Evolutionary conservation across 176 grass and related monocot genomes (phyloP), one percentile per base, ranked within the genome.

Genomic region (Oryza brachyantha): DNA sequence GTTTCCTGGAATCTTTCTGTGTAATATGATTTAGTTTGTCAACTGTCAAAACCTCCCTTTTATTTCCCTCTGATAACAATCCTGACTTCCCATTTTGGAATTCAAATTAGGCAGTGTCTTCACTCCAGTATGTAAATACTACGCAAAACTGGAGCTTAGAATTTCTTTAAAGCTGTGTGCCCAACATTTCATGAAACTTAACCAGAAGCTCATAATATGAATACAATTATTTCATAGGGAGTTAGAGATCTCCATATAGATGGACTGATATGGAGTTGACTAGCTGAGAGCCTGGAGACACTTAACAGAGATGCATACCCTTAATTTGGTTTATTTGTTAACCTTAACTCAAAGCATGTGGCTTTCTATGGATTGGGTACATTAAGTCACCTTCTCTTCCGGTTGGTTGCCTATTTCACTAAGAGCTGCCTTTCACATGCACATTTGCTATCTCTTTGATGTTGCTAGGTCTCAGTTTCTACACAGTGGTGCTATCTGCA

Each of bases 181-280:
- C 10, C 26, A 27, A 72, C 29, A 72, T 50, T 50, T 13, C 17
- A 32, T 52, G 14, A 35, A 24, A 58, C 65, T 19, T 58, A 5
- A 24, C 1, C 29, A 72, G 26, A 59, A 82, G 58, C 28, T 82
- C 34, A 26, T 64, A 66, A 37, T 60, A 45, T 60, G 76, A 46
- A 36, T 64, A 85, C 55, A 14, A 32, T 12, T 52, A 76, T 25
- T 64, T 86, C 34, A 62, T 54, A 25, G 66, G 57, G 54, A 21
- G 61, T 52, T 66, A 25, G n/a, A 35, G 7, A 78, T 65, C 76
- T 66, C 52, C 26, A 61, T 62, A 61, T 57, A 57, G 19, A 57
- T 57, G n/a, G 52, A 78, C 13, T 35, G 50, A 75, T 68, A 43
- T 9, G 46, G 38, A 81, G 62, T 68, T 85, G 60, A 50, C 79